phyloP scores from a whole-genome alignment of 805 yeast genomes.

The Candida corydali region DNA sequence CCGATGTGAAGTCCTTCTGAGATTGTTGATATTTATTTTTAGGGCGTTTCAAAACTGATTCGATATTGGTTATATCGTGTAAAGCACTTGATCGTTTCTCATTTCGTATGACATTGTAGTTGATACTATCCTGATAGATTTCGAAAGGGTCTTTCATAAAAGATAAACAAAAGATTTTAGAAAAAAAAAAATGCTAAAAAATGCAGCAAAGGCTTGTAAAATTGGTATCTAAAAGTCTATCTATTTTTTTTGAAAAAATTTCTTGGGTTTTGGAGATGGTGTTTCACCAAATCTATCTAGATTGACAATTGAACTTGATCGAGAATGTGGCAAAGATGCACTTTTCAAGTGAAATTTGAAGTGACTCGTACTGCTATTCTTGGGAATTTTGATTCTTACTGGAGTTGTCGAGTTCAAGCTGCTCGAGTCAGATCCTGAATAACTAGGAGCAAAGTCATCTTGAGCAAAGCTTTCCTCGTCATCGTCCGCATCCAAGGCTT shows the following conservation, averaged over 20 bases:
- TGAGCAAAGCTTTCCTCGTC: constrained; percentile 10
- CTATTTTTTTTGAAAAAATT: constrained; percentile 1
- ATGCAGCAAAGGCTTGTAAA: too few species aligned
- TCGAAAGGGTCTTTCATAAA: constrained; percentile 8
- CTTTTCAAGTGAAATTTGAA: constrained; percentile 7
- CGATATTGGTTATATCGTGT: not conserved
- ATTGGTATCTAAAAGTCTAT: too few species aligned
- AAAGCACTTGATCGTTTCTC: not conserved
- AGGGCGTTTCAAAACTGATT: not conserved
- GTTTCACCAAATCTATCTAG: not conserved
- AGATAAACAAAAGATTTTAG: constrained; percentile 1
- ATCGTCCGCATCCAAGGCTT: constrained; percentile 37
- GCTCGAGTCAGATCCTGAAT: constrained; percentile 3
- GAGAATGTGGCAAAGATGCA: constrained; percentile 8
- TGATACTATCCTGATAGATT: constrained; percentile 6
- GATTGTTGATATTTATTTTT: constrained; percentile 1
- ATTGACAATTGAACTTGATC: constrained; percentile 1
- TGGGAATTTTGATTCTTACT: constrained; percentile 1
- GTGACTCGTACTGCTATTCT: constrained; percentile 4
- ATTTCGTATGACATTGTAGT: constrained; percentile 4
- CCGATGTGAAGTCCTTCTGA: not conserved
- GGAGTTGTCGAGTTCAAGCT: constrained; percentile 3
- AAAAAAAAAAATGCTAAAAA: not conserved
- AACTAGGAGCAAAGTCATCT: constrained; percentile 9
- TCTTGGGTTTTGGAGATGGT: constrained; percentile 3